Conservation (phyloP, 2,329 filamentous ascomycete species). For the Thyridium curvatum region DNA sequence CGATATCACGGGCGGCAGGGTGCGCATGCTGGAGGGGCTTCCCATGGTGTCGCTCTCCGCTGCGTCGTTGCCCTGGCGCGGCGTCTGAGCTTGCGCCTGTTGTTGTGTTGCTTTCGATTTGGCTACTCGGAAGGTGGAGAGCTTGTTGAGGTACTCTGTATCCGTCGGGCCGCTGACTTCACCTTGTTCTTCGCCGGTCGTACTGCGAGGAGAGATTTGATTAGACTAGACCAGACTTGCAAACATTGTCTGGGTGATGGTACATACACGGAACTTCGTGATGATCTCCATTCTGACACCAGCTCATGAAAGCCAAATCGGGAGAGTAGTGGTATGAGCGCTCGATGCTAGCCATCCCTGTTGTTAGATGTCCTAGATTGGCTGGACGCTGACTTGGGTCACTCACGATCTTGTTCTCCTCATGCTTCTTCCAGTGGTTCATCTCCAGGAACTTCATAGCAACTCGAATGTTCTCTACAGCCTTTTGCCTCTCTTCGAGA, state of each 20-base stretch:
- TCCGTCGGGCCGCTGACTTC: constrained; percentile 3
- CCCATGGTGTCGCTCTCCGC: not conserved
- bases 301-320: constrained; percentile 5
- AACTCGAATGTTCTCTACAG: constrained; percentile 12
- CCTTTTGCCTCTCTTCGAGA: constrained; percentile 9
- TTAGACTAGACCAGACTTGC: not conserved
- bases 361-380: not conserved
- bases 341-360: not conserved
- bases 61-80: not conserved
- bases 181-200: not conserved
- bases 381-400: not conserved
- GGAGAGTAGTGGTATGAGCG: constrained; percentile 2
- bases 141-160: constrained; percentile 3
- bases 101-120: not conserved
- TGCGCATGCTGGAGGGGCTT: not conserved
- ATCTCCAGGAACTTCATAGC: constrained; percentile 7
- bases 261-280: not conserved
- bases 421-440: constrained; percentile 3
- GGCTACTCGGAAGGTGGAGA: constrained; percentile 4
- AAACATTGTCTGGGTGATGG: not conserved
- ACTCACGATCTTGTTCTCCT: constrained; percentile 2
- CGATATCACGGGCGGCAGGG: too few species aligned
- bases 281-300: constrained; percentile 3
- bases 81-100: not conserved
- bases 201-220: not conserved